These are phyloP conservation scores for Exophiala viscosa DNA, from an alignment of 2,329 filamentous ascomycete genomes.

Conservation along the genomic window DNA sequence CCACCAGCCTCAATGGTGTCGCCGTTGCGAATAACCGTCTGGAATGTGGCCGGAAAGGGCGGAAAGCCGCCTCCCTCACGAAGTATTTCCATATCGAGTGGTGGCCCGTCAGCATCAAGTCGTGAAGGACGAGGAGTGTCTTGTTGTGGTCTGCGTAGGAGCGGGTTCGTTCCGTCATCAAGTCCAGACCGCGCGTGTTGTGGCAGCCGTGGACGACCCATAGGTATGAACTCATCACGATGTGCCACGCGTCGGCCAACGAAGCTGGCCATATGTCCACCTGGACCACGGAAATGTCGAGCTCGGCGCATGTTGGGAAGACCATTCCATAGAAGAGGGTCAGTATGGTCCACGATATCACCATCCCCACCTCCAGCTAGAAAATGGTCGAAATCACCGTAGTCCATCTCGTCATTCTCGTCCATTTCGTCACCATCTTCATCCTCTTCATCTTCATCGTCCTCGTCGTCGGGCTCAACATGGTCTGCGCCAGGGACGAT, in stretches of 20 bases:
- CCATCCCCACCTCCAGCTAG: conserved; percentile 37
- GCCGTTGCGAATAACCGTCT: conserved; percentile 11
- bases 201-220: conserved; percentile 14
- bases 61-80: conserved; percentile 8
- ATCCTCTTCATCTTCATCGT: conserved; percentile 52
- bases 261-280: conserved; percentile 54
- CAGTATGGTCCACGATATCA: conserved; percentile 66
- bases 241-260: conserved; percentile 43
- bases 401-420: conserved; percentile 40
- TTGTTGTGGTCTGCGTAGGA: conserved; percentile 63
- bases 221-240: conserved; percentile 18
- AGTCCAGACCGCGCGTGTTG: conserved; percentile 51
- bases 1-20: conserved; percentile 29
- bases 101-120: conserved; percentile 33
- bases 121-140: conserved; percentile 30
- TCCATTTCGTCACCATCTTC: conserved; percentile 54
- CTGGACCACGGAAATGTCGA: conserved; percentile 50
- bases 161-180: conserved; percentile 82
- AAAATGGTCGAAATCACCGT: conserved; percentile 27
- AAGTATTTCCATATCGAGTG: conserved; percentile 11
- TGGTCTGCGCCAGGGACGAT: conserved; percentile 16
- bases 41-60: conserved; percentile 16
- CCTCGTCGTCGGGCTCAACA: conserved; percentile 22
- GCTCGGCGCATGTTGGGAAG: conserved; percentile 36
- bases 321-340: conserved; percentile 44